phyloP scores from a whole-genome alignment of 495 filamentous ascomycete species.

The Hapsidospora chrysogenum region DNA sequence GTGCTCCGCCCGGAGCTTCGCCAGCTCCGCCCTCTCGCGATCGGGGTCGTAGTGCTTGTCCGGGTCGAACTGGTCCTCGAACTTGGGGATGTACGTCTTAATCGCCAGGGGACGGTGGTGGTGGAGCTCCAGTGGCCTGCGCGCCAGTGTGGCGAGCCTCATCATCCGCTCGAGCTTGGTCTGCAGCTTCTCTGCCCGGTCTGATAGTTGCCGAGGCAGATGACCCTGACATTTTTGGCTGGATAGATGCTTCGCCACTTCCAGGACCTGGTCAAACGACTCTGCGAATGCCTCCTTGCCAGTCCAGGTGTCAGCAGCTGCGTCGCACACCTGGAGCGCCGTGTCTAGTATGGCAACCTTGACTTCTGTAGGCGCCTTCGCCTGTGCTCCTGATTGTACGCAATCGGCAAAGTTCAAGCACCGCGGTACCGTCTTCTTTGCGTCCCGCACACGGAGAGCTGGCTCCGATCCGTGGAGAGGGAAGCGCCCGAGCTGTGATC shows the following conservation, averaged over 20 bases:
- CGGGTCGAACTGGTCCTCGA: slow-evolving; percentile 89
- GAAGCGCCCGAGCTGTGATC: slow-evolving; percentile 32
- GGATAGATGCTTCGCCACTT: slow-evolving; percentile 36
- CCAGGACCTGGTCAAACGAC: slow-evolving; percentile 44
- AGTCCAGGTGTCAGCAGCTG: slow-evolving; percentile 45
- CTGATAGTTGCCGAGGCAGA: slow-evolving; percentile 21
- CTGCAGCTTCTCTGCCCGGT: slow-evolving; percentile 19
- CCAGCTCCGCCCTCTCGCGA: slow-evolving; percentile 63
- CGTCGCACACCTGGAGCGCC: slow-evolving; percentile 36
- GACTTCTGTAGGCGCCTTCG: slow-evolving; percentile 21
- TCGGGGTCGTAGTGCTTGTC: slow-evolving; percentile 93
- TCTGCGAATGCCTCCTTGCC: slow-evolving; percentile 56
- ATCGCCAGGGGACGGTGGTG: slow-evolving; percentile 80
- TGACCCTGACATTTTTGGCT: slow-evolving; percentile 31
- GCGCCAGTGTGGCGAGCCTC: slow-evolving; percentile 36
- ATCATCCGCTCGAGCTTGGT: slow-evolving; percentile 33
- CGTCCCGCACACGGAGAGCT: slow-evolving; percentile 33
- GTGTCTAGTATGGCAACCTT: slow-evolving; percentile 44
- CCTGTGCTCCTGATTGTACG: slow-evolving; percentile 9
- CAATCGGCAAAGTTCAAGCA: slow-evolving; percentile 39
- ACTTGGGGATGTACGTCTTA: slow-evolving; percentile 79
- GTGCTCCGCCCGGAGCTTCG: slow-evolving; percentile 71
- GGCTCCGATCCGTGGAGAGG: slow-evolving; percentile 40
- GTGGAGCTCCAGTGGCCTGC: slow-evolving; percentile 73
- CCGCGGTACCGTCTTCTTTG: slow-evolving; percentile 14